These are phyloP conservation scores for Leccinellum luteum DNA, from an alignment of 768 basidiomycete species.

Conservation along the genomic window DNA sequence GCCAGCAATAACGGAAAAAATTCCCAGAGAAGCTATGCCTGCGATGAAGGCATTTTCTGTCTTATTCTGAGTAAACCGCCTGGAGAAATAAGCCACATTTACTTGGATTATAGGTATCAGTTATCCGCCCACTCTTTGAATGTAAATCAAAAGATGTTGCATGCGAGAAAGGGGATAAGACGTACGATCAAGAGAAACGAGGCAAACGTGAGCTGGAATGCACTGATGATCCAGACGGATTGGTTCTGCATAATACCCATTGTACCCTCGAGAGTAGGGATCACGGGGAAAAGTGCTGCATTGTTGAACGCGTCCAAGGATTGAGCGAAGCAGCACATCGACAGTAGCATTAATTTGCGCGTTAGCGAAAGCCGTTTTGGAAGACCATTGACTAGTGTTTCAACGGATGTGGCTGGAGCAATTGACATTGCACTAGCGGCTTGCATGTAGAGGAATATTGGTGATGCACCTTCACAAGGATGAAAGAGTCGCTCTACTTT, in stretches of 20 bases:
- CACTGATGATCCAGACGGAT: slow-evolving; percentile 42
- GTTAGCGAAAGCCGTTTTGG: slow-evolving; percentile 17
- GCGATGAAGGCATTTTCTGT: slow-evolving; percentile 41
- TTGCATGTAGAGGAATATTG: neutral
- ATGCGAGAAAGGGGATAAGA: neutral
- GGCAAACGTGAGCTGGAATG: slow-evolving; percentile 48
- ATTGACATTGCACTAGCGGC: slow-evolving; percentile 11
- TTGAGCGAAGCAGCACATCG: slow-evolving; percentile 39
- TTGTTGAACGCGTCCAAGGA: slow-evolving; percentile 46
- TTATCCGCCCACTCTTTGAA: slow-evolving; percentile 25
- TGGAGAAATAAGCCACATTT: slow-evolving; percentile 16
- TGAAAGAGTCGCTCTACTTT: neutral
- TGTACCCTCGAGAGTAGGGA: slow-evolving; percentile 32
- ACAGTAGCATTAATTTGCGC: slow-evolving; percentile 32
- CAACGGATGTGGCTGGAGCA: neutral
- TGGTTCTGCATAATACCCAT: slow-evolving; percentile 27
- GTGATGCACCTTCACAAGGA: neutral
- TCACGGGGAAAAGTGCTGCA: slow-evolving; percentile 39
- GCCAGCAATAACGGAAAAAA: slow-evolving; percentile 45
- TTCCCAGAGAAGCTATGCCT: slow-evolving; percentile 41
- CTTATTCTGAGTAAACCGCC: slow-evolving; percentile 30
- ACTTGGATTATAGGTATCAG: slow-evolving; percentile 33
- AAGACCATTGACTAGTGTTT: slow-evolving; percentile 1
- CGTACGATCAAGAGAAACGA: slow-evolving; percentile 33
- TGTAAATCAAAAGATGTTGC: slow-evolving; percentile 7